Evolutionary conservation across 2,329 filamentous ascomycete species (phyloP), one percentile per base, ranked within the genome.

Genomic region (Cladosporium colombiae): DNA sequence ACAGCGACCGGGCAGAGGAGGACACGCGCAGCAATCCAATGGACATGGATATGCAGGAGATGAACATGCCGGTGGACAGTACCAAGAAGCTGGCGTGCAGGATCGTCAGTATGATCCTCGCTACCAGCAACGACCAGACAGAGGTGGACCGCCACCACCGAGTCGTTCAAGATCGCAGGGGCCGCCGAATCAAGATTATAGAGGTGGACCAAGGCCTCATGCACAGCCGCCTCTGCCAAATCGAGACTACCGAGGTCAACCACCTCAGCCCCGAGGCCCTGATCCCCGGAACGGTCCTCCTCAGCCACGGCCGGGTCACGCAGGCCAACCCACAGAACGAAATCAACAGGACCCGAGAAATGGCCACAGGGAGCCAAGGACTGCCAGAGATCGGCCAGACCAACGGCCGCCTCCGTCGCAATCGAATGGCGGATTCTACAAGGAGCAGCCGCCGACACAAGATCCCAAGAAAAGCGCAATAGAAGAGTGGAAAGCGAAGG

Each of bases 401-500:
- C 58, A n/a, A 56, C 46, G 55, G 23, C 35, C 50, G 29, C 25
- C 52, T 44, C 44, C 56, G 31, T 27, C 62, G n/a, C 52, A 33
- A 46, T 27, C 58, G 16, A 35, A 61, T 23, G 40, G 40, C 29
- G 58, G 40, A 21, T 23, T 25, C 25, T 59, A 62, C 21, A 62
- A 59, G 11, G 55, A 60, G 49, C 52, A 25, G 3, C 64, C 65
- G 31, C 40, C 58, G 10, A 4, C 53, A 23, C 46, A 37, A 8
- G 66, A 68, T 5, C 63, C 67, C 4, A 68, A 70, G 59, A 74
- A 73, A 65, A 60, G 64, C 37, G 72, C 72, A 21, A 76, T 76
- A 73, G 74, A 73, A 21, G 74, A 76, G 27, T 76, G 75, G 75
- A 76, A 76, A 55, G 72, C 72, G 21, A 66, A 69, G 46, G 74